phyloP scores from a whole-genome alignment of 805 yeast species.

The Spathaspora hagerdaliae region DNA sequence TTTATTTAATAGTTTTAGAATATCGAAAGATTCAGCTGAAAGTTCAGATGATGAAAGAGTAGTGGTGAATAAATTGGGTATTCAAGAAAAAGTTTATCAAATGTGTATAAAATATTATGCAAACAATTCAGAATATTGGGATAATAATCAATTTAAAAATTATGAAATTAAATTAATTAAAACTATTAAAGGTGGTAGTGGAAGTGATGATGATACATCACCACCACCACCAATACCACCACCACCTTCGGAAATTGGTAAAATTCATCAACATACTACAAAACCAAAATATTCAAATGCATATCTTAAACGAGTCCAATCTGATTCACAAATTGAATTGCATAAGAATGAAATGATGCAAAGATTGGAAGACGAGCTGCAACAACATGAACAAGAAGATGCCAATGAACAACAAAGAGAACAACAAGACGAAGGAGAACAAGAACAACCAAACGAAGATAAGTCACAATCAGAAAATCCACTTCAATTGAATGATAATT shows the following conservation, averaged over 20 bases:
- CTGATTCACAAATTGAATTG: conserved; percentile 20
- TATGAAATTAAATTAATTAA: conserved; percentile 48
- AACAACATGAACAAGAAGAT: conserved; percentile 1
- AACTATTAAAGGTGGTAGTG: conserved; percentile 8
- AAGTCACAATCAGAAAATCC: neutral
- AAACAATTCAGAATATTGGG: conserved; percentile 63
- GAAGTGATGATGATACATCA: too few species aligned
- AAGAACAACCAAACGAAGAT: neutral
- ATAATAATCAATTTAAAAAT: conserved; percentile 61
- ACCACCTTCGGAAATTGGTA: neutral
- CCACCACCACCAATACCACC: neutral
- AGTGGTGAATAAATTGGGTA: neutral
- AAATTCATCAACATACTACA: conserved; percentile 15
- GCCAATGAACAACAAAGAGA: neutral
- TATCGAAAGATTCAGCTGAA: conserved; percentile 3
- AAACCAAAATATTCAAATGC: conserved; percentile 39
- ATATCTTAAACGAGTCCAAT: conserved; percentile 28
- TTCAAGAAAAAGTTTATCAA: conserved; percentile 20
- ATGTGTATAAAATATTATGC: conserved; percentile 59
- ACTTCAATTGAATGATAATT: conserved; percentile 3
- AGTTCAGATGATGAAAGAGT: conserved; percentile 4
- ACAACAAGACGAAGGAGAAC: neutral
- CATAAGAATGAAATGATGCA: conserved; percentile 4
- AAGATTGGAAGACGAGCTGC: neutral
- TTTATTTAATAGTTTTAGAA: conserved; percentile 30